A percentile compares a stretch with the other conserved stretches of the same genome.
phyloP scores from a whole-genome alignment of 2,329 filamentous ascomycete genomes.

The Exserohilum turcica region DNA sequence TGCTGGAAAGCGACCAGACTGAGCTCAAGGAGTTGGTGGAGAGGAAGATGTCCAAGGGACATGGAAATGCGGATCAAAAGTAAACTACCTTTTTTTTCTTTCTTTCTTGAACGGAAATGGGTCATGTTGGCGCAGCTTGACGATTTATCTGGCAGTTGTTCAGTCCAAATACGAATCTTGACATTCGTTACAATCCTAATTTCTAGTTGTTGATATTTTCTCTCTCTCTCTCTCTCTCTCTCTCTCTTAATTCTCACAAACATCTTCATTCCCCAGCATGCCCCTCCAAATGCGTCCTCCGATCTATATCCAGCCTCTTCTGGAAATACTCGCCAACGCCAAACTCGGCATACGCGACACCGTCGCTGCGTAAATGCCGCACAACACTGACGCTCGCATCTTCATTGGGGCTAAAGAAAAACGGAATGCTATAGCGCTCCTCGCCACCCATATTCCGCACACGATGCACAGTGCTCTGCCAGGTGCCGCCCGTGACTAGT shows the following conservation, averaged over 20 bases:
- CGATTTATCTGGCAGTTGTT: no score
- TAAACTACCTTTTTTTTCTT: no score
- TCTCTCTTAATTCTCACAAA: neutral
- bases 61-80: no score
- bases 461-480: conserved; percentile 50
- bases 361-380: conserved; percentile 33
- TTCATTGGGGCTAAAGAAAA: conserved; percentile 49
- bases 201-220: no score
- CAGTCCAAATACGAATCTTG: no score
- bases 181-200: no score
- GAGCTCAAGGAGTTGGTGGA: conserved; percentile 36
- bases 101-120: no score
- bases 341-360: conserved; percentile 36
- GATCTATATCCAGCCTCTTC: conserved; percentile 39
- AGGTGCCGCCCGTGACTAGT: conserved; percentile 49
- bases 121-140: no score
- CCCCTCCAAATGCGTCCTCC: conserved; percentile 36
- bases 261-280: conserved; percentile 12
- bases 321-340: conserved; percentile 43
- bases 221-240: neutral
- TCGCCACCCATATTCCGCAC: conserved; percentile 48
- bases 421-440: conserved; percentile 50
- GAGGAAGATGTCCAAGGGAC: conserved; percentile 31
- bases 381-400: conserved; percentile 41
- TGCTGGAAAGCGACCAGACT: conserved; percentile 42